Percentiles rank a stretch among this genome's conserved stretches.
Evolutionary conservation across 352 stramenopile species (phyloP).

Genomic region (Phytophthora macrochlamydospora): DNA sequence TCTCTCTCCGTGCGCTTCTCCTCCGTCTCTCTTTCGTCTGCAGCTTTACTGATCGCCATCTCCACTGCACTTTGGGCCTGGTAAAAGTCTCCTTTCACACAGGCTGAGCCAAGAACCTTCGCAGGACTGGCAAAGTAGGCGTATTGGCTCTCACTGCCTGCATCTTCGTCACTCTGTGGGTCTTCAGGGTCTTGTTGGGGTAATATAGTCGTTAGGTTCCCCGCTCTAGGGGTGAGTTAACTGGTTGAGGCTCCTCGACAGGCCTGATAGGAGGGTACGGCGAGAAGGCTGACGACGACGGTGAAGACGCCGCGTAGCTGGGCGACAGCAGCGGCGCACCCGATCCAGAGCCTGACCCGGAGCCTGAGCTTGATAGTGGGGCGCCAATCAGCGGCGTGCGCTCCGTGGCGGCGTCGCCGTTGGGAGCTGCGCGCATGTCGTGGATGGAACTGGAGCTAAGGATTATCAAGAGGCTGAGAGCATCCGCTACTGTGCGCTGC

Average conservation of each 20-base stretch:
- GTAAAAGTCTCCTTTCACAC: constrained; percentile 77
- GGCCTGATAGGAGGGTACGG: constrained; percentile 34
- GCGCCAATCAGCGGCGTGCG: constrained; percentile 61
- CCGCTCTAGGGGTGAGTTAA: constrained; percentile 17
- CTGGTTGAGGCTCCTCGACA: background rate
- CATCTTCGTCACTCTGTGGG: constrained; percentile 26
- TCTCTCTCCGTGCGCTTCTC: constrained; percentile 19
- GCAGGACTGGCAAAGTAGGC: constrained; percentile 65
- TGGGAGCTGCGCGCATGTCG: constrained; percentile 24
- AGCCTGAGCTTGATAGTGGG: background rate
- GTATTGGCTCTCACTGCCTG: constrained; percentile 37
- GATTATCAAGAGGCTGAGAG: no score
- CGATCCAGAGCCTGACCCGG: constrained; percentile 6
- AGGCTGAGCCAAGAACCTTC: constrained; percentile 71
- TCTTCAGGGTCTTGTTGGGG: constrained; percentile 17
- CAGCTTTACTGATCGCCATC: constrained; percentile 50
- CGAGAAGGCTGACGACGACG: constrained; percentile 46
- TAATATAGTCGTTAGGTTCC: constrained; percentile 24
- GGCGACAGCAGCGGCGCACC: constrained; percentile 43
- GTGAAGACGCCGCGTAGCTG: constrained; percentile 50
- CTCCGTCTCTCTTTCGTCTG: constrained; percentile 24
- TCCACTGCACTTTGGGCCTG: constrained; percentile 72
- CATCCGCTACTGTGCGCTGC: no score
- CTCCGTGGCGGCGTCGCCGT: constrained; percentile 41
- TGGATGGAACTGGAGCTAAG: background rate